Base-by-base conservation (phyloP, 257 asterid genomes). In the Solanum pimpinellifolium region DNA sequence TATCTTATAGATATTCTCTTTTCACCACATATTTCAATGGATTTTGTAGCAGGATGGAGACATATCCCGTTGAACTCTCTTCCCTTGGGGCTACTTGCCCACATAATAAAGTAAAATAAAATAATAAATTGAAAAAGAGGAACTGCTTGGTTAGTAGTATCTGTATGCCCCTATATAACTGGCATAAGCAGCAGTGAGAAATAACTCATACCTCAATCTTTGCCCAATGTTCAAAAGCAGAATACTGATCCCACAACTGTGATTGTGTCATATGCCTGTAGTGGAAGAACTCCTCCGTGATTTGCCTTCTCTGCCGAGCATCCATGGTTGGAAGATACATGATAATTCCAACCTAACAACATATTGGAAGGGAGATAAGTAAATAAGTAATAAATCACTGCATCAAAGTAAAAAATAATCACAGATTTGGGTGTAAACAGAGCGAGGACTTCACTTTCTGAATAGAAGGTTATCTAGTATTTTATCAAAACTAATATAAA, bases 181-280 rank as follows among this genome's bases (percentile, higher is more conserved):
- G 44, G 85, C 65, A 44, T 29, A 47, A 47, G 18, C 18, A 16
- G 85, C 27, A 14, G 66, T 29, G 44, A 80, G 14, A 77, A 47
- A 80, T 47, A 80, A 47, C 20, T 10, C 49, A 87, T 91, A 95
- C 99, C 99, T 97, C 99, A 87, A 97, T 95, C 91, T 97, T 97
- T 83, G 99, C 99, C 99, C 99, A 97, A 80, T 96, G 99, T 85
- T 96, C 99, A 89, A 93, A 97, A 83, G 98, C 98, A 76, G 96
- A 91, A 88, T 88, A 97, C 72, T 86, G 92, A 83, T 93, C 98
- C 98, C 99, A 97, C 91, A 97, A 91, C 23, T 86, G 90, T 69
- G 84, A 89, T 86, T 91, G 96, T 23, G 99, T 85, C 92, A 97
- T 89, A 83, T 74, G 92, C 87, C 98, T 92, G 91, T 95, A 97